Evolutionary conservation across 306 rosid genomes (phyloP).

Genomic region (Purshia tridentata): DNA sequence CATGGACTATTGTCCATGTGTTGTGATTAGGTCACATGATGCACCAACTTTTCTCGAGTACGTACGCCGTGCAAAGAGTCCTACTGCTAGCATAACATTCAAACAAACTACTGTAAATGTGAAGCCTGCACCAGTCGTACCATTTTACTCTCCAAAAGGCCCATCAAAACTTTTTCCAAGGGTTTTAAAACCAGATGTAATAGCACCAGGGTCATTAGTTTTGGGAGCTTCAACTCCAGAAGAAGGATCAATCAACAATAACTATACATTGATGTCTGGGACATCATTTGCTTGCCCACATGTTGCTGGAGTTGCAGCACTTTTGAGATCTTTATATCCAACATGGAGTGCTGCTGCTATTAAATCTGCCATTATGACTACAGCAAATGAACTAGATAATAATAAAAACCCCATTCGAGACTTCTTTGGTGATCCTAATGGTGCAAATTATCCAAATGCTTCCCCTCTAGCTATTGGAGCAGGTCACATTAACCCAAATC

Average conservation of each 20-base stretch:
- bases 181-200: constrained; percentile 22
- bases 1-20: constrained; percentile 29
- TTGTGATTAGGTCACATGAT: constrained; percentile 23
- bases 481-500: constrained; percentile 36
- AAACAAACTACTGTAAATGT: constrained; percentile 28
- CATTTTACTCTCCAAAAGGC: constrained; percentile 42
- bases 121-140: constrained; percentile 37
- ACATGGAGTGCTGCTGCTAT: constrained; percentile 45
- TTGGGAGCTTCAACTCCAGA: constrained; percentile 28
- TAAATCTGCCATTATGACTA: constrained; percentile 39
- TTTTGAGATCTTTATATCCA: constrained; percentile 10
- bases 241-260: neutral
- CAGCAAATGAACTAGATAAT: too few relatives aligned
- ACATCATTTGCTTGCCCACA: neutral
- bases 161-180: constrained; percentile 20
- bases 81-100: constrained; percentile 30
- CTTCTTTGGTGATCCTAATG: too few relatives aligned
- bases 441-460: too few relatives aligned
- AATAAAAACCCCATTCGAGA: constrained; percentile 12
- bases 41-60: neutral
- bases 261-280: neutral
- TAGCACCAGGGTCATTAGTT: constrained; percentile 33
- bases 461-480: constrained; percentile 36
- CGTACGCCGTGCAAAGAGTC: neutral
- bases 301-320: constrained; percentile 19